Percentiles rank a stretch among this genome's conserved stretches.
These are phyloP conservation scores for Isabelozyma rhagii DNA, from an alignment of 805 yeast species.

Conservation along the genomic window DNA sequence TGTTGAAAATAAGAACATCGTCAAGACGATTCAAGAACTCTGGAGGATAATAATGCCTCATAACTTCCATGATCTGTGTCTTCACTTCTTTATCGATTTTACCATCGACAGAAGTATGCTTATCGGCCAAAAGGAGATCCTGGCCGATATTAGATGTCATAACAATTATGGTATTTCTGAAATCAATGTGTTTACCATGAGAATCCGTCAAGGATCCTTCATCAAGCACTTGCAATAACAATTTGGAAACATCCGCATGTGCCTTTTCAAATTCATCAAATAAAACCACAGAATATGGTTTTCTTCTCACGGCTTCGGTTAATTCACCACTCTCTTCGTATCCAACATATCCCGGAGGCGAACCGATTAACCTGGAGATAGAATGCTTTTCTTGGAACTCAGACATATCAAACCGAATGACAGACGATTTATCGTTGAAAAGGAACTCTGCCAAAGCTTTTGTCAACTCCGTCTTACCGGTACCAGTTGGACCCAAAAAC, in stretches of 20 bases:
- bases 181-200: conserved; percentile 91
- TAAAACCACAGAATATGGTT: conserved; percentile 88
- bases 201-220: conserved; percentile 95
- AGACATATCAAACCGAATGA: conserved; percentile 94
- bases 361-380: conserved; percentile 87
- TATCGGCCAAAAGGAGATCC: conserved; percentile 73
- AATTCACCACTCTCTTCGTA: conserved; percentile 95
- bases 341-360: conserved; percentile 98
- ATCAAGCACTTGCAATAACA: conserved; percentile 86
- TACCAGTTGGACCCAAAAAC: conserved; percentile 98
- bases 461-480: conserved; percentile 95
- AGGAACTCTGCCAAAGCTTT: conserved; percentile 89
- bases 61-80: conserved; percentile 57
- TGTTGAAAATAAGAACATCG: conserved; percentile 89
- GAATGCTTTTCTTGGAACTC: conserved; percentile 96
- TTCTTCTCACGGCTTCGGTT: conserved; percentile 93
- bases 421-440: conserved; percentile 84
- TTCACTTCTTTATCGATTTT: conserved; percentile 54
- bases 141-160: conserved; percentile 98
- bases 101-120: conserved; percentile 56
- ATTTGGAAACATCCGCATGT: conserved; percentile 90
- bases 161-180: conserved; percentile 90
- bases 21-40: conserved; percentile 94
- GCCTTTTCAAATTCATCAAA: conserved; percentile 98
- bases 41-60: conserved; percentile 81